Base-by-base conservation (phyloP, 441 rosid genomes). In the Flueggea neowawraea region DNA sequence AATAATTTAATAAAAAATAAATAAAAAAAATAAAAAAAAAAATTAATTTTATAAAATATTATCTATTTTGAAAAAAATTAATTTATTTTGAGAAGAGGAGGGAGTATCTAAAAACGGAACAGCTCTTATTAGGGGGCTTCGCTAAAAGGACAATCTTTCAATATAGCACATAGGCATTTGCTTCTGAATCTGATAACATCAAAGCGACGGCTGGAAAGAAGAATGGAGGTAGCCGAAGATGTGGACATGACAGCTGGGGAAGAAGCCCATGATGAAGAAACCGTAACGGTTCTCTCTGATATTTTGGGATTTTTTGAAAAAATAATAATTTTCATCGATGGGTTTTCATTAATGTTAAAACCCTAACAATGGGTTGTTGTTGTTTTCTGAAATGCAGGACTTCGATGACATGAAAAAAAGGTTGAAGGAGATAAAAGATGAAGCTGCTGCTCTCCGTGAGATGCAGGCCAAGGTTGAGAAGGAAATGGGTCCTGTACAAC, bases 341-440 rank as follows among this genome's bases (percentile, higher is more conserved):
- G 41, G 57, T 31, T 55, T 70, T 12, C 33, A 53, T 57, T 43
- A 14, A 8, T 4, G 1, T 3, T 6, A 13, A 61, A 71, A 58
- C 58, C 63, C 67, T 54, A 68, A 52, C 41, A 43, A 49, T 28
- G 52, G 44, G 33, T 12, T 55, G 32, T 53, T 28, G 49, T 10
- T 17, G 8, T 1, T 39, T 45, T 6, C 12, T 50, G 32, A 57
- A 54, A 59, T 68, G 55, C 76, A 84, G 85, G 90, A 82, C 57
- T 66, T 78, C 41, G 82, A 82, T 57, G 84, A 78, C 70, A 77
- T 80, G 84, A 82, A 85, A 67, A 82, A 68, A 31, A 75, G 84
- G 47, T 72, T 78, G 58, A 78, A 85, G 76, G 90, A 82, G 67
- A 82, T 85, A 81, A 87, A 85, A 36, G 87, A 82, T 16, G 84